Base-by-base conservation (phyloP, 2,329 filamentous ascomycete genomes). In the Magnaporthales sp. region DNA sequence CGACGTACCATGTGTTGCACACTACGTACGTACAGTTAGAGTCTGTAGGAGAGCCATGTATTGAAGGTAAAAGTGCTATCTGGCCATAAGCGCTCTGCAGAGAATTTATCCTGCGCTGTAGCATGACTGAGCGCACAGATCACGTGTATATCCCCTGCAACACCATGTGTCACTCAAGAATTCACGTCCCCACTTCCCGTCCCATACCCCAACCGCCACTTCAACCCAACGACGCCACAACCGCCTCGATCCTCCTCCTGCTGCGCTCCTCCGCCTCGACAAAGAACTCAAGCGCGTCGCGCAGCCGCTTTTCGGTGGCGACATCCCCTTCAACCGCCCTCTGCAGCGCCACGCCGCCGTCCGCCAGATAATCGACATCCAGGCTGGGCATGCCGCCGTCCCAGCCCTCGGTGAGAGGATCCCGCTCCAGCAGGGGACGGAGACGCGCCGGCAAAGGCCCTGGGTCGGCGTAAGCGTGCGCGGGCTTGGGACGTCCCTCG, bases 321-420 rank as follows among this genome's bases (percentile, higher is more conserved):
- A 76, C 70, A 62, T 83, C 80, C 11, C 73, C 73, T 32, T 74
- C 74, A 65, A 81, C 80, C 5, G 80, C 78, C 66, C 77, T 77
- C 11, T 80, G 75, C 26, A 84, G 74, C 67, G 74, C 76, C 31
- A 70, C 76, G 4, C 81, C 81, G 7, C 76, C 75, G 64, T 83
- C 75, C 5, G 78, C 78, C 15, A 84, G 77, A 67, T 82, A 84
- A 69, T 84, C 80, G 1, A 80, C 72, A 24, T 78, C 74, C 1
- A 77, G 79, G 30, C 73, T 73, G 0, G 77, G 77, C 15, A 79
- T 77, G 38, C 77, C 78, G 56, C 81, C 76, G 75, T 75, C 79
- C 22, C 72, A 70, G 3, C 75, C 69, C 2, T 71, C 74, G 0
- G 73, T 75, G 31, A 83, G 73, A 0, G 80, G 78, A 68, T 83